These are phyloP conservation scores for Botrytis fragariae DNA, from an alignment of 2,329 filamentous ascomycete species.

Conservation along the genomic window DNA sequence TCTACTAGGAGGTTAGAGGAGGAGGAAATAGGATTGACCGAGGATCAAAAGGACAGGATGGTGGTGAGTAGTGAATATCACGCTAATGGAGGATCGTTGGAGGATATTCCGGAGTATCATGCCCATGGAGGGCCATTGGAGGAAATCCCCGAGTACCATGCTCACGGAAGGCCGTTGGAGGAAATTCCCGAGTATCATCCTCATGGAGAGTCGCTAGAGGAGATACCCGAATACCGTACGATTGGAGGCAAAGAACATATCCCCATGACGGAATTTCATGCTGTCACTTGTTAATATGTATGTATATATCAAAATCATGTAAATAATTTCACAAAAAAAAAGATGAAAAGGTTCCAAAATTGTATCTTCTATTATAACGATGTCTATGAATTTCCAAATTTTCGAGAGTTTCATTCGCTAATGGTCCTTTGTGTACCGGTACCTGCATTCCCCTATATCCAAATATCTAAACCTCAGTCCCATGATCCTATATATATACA, in stretches of 20 bases:
- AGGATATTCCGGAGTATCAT: background rate
- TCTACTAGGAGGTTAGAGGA: background rate
- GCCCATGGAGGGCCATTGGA: background rate
- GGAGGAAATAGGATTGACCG: slow-evolving; percentile 12
- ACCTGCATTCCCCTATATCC: background rate
- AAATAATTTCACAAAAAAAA: background rate
- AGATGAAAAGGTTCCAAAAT: background rate
- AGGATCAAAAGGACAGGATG: background rate
- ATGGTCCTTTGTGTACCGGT: background rate
- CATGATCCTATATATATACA: background rate
- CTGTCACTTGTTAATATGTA: background rate
- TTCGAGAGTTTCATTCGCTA: background rate
- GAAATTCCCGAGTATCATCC: background rate
- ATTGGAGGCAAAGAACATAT: background rate
- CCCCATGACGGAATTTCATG: slow-evolving; percentile 9
- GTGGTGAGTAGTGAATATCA: background rate
- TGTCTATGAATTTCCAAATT: background rate
- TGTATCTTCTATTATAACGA: background rate
- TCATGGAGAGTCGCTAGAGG: background rate
- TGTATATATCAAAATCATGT: background rate
- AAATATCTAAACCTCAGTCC: background rate
- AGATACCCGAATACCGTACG: background rate
- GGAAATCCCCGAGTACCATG: background rate
- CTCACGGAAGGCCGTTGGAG: background rate
- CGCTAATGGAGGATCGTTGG: background rate